phyloP scores from a whole-genome alignment of 805 yeast genomes.

The Kluyveromyces nonfermentans region DNA sequence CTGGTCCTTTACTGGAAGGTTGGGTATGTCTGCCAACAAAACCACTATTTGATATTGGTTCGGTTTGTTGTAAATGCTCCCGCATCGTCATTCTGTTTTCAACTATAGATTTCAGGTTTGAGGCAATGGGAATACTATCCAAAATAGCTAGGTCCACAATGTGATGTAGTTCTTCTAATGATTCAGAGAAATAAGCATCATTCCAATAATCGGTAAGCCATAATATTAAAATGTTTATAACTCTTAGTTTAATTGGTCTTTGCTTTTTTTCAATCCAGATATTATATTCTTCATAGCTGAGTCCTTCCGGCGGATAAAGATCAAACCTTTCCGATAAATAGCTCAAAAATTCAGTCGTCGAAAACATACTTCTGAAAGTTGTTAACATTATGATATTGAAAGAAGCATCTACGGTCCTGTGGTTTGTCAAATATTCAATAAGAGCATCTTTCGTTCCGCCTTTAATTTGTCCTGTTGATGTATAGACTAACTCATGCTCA shows the following conservation, averaged over 20 bases:
- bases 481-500: conserved; percentile 49
- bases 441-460: conserved; percentile 80
- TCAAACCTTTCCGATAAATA: conserved; percentile 56
- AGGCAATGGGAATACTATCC: conserved; percentile 38
- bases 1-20: background rate
- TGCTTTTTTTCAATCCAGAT: conserved; percentile 68
- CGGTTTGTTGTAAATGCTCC: background rate
- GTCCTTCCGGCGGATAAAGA: conserved; percentile 75
- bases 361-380: conserved; percentile 69
- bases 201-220: conserved; percentile 67
- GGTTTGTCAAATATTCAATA: conserved; percentile 72
- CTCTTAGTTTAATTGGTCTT: conserved; percentile 54
- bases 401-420: conserved; percentile 48
- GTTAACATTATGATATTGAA: conserved; percentile 62
- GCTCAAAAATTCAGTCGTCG: conserved; percentile 52
- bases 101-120: conserved; percentile 2
- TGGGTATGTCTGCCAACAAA: background rate
- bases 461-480: conserved; percentile 59
- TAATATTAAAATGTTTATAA: conserved; percentile 55
- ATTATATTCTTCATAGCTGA: conserved; percentile 72
- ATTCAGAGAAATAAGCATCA: conserved; percentile 44
- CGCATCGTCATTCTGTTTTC: conserved; percentile 3
- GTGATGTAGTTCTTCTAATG: conserved; percentile 28
- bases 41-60: background rate
- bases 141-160: conserved; percentile 33